Evolutionary conservation across 768 basidiomycete genomes (phyloP).

Genomic region (Tremella yokohamensis): DNA sequence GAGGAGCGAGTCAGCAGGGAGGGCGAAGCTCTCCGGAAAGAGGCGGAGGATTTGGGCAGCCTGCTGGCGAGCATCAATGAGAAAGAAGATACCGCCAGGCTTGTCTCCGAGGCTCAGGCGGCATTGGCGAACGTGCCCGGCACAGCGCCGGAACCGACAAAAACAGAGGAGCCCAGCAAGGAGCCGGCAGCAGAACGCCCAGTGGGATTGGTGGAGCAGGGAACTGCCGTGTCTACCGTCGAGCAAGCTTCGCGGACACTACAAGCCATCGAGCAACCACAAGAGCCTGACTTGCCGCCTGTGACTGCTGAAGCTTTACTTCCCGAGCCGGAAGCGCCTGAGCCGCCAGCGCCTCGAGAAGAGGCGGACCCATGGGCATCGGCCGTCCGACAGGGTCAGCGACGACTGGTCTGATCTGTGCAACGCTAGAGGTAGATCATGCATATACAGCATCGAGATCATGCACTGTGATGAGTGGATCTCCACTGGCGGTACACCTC

Average conservation of each 20-base stretch:
- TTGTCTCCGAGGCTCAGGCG: conserved; percentile 30
- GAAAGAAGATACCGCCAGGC: conserved; percentile 21
- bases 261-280: conserved; percentile 5
- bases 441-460: conserved; percentile 16
- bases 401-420: conserved; percentile 20
- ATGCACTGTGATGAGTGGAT: background rate
- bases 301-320: conserved; percentile 1
- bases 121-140: conserved; percentile 16
- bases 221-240: too few species aligned
- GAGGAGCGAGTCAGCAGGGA: conserved; percentile 25
- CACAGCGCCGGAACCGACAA: background rate
- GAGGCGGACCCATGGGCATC: conserved; percentile 17
- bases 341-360: background rate
- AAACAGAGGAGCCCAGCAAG: background rate
- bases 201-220: background rate
- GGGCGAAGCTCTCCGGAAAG: conserved; percentile 32
- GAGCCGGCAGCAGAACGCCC: background rate
- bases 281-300: background rate
- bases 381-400: conserved; percentile 22
- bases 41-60: conserved; percentile 34
- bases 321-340: conserved; percentile 12
- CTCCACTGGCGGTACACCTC: conserved; percentile 31
- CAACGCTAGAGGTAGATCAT: conserved; percentile 3
- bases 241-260: conserved; percentile 8
- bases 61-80: conserved; percentile 29